Evolutionary conservation across 2,329 filamentous ascomycete genomes (phyloP).

Genomic region (Stachybotrys echinatus): DNA sequence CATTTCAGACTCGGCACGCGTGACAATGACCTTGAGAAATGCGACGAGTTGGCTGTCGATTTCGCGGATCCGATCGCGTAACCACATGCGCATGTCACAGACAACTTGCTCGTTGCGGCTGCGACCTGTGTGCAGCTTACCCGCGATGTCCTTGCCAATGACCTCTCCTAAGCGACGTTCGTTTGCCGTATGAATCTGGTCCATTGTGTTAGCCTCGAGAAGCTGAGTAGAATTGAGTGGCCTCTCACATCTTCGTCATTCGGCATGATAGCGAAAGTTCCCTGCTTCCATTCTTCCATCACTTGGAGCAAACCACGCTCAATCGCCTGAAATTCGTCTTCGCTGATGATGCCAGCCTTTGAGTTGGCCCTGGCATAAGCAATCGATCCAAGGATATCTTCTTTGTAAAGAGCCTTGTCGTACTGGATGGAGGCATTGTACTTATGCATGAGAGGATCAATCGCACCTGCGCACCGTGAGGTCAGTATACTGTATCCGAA

Average conservation of each 20-base stretch:
- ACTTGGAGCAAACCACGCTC: slow-evolving; percentile 50
- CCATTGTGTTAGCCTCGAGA: slow-evolving; percentile 3
- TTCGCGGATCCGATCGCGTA: slow-evolving; percentile 15
- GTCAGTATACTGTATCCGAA: neutral
- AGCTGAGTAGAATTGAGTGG: slow-evolving; percentile 1
- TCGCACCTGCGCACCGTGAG: slow-evolving; percentile 26
- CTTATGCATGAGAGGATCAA: slow-evolving; percentile 13
- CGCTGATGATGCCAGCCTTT: slow-evolving; percentile 55
- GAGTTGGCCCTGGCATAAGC: slow-evolving; percentile 61
- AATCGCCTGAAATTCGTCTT: slow-evolving; percentile 57
- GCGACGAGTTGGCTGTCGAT: slow-evolving; percentile 16
- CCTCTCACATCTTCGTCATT: slow-evolving; percentile 10
- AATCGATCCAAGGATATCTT: slow-evolving; percentile 61
- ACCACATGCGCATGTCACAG: slow-evolving; percentile 68
- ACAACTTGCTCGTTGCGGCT: slow-evolving; percentile 71
- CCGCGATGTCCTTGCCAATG: slow-evolving; percentile 63
- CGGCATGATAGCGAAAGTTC: slow-evolving; percentile 18
- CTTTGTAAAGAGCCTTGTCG: slow-evolving; percentile 59
- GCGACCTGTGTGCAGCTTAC: slow-evolving; percentile 66
- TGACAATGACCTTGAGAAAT: slow-evolving; percentile 14
- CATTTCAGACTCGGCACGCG: slow-evolving; percentile 51
- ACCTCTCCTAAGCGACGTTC: slow-evolving; percentile 58
- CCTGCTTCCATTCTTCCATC: slow-evolving; percentile 19
- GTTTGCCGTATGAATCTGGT: slow-evolving; percentile 47
- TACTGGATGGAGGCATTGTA: slow-evolving; percentile 67